These are phyloP conservation scores for Plasmodium reichenowi DNA, from an alignment of 169 alveolate species.

Conservation along the genomic window DNA sequence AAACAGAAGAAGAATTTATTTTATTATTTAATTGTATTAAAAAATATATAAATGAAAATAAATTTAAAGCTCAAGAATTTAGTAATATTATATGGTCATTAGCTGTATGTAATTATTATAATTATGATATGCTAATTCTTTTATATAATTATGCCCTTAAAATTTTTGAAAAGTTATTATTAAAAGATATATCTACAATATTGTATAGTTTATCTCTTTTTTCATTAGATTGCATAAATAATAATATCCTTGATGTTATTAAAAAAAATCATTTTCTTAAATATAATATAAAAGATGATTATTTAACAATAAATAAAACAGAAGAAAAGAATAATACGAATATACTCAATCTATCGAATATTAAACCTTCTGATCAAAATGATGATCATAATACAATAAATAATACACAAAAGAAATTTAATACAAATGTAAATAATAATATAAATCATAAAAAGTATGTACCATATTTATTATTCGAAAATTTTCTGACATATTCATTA, in stretches of 20 bases:
- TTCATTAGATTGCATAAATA: conserved; percentile 43
- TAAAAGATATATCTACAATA: conserved; percentile 50
- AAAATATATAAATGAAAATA: conserved; percentile 23
- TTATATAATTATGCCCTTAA: conserved; percentile 55
- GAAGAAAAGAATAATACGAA: neutral
- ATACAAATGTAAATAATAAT: neutral
- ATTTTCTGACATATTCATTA: conserved; percentile 32
- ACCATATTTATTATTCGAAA: conserved; percentile 38
- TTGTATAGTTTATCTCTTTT: conserved; percentile 55
- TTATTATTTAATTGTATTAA: conserved; percentile 17
- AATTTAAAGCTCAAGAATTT: conserved; percentile 69
- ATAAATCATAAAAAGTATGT: conserved; percentile 41
- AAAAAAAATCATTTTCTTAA: conserved; percentile 8
- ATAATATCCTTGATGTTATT: conserved; percentile 17
- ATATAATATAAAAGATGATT: conserved; percentile 27
- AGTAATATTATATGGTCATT: conserved; percentile 67
- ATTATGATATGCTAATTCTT: conserved; percentile 30
- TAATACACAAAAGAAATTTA: neutral
- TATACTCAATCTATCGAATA: neutral
- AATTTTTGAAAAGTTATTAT: conserved; percentile 24
- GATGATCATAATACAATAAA: neutral
- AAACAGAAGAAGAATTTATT: conserved; percentile 37
- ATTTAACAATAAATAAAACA: conserved; percentile 27
- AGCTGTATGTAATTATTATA: conserved; percentile 37
- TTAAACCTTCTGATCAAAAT: neutral